Percentiles rank a stretch among this genome's conserved stretches.
These are phyloP conservation scores for Fraxinus americana DNA, from an alignment of 257 asterid genomes.

Conservation along the genomic window DNA sequence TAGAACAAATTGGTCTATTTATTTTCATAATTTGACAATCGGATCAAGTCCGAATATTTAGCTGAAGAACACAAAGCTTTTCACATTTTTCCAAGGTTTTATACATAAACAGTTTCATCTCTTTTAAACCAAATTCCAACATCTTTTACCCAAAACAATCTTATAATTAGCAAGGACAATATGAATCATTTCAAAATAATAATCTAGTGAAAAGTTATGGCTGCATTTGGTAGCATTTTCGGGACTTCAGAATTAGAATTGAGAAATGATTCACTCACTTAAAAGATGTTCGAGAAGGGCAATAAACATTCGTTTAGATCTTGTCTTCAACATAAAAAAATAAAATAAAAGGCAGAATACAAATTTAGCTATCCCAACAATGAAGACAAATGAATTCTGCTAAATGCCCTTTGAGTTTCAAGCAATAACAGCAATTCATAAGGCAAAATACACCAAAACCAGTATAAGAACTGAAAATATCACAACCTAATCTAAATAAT, in stretches of 20 bases:
- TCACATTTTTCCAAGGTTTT: too few species aligned
- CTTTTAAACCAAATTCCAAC: too few species aligned
- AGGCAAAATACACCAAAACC: not conserved
- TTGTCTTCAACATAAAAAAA: not conserved
- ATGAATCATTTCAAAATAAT: too few species aligned
- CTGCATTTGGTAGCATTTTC: too few species aligned
- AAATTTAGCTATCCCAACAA: not conserved
- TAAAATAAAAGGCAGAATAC: not conserved
- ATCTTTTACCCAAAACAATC: not conserved
- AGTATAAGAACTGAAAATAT: not conserved
- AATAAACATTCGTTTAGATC: not conserved
- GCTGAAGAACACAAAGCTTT: too few species aligned
- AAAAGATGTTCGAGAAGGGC: not conserved
- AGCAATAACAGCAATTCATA: not conserved
- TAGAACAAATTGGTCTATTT: too few species aligned
- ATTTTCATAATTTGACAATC: too few species aligned
- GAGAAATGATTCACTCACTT: not conserved
- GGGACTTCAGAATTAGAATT: not conserved
- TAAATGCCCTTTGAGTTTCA: not conserved
- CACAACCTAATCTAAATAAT: not conserved
- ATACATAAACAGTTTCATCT: too few species aligned
- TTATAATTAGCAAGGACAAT: not conserved
- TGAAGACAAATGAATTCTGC: not conserved
- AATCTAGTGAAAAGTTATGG: too few species aligned
- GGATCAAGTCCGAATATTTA: too few species aligned